Conservation (phyloP, 306 rosid genomes). For the barrel medic (Medicago truncatula) region MtrunA17r5.0-ANR NC_053043.1:47733501-47734000, state of each 20-base stretch:
- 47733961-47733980: neutral
- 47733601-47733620: constrained; percentile 35
- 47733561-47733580: neutral
- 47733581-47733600: neutral
- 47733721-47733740: constrained; percentile 16
- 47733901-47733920: neutral
- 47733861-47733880: constrained; percentile 23
- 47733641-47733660: constrained; percentile 24
- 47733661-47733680: neutral
- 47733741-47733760: constrained; percentile 5
- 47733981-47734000: neutral
- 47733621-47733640: constrained; percentile 44
- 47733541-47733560: neutral
- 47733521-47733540: neutral
- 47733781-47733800: neutral
- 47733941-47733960: constrained; percentile 29
- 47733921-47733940: neutral
- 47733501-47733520: constrained; percentile 4
- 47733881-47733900: constrained; percentile 22
- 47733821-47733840: neutral
- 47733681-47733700: constrained; percentile 14
- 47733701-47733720: neutral
- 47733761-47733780: neutral
- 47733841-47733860: neutral
- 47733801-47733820: constrained; percentile 9